Evolutionary conservation across 1,139 yeast species (phyloP), one percentile per base, ranked within the genome.

Genomic region (Williopsis jadinii): DNA sequence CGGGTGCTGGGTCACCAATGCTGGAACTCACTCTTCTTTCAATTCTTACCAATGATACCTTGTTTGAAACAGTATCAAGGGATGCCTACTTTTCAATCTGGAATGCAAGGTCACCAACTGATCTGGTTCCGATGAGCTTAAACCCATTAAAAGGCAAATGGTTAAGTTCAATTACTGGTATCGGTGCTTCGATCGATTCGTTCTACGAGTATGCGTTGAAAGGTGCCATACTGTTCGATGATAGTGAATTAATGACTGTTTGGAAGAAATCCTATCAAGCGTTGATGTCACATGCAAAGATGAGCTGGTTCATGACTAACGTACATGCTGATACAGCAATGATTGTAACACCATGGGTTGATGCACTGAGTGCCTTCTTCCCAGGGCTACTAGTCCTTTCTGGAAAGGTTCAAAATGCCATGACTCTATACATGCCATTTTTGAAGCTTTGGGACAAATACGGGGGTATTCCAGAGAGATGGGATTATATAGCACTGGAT

Each of bases 171-270:
- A 64, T 80, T 34, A 75, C 92, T 0, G 96, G 97, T 0, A 71
- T 85, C 9, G 97, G 97, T 1, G 97, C 97, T 0, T 84, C 95
- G 3, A 76, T 86, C n/a, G 97, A 90, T 62, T 87, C 96, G 0
- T 86, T 85, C 54, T 90, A 84, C 58, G 97, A 90, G 56, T 86
- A 90, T 59, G 85, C 95, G 0, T 69, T 86, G 32, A 90, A 90
- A 56, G 78, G 80, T 26, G 68, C 90, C 3, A 74, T 88, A 11
- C 55, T 90, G 9, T 87, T 88, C 48, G 69, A 84, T 51, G 95
- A 88, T 56, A 67, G 69, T 12, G 65, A 70, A 30, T 68, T 84
- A 58, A 68, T 73, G 62, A 56, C 67, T 0, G 77, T 86, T 1
- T 90, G 90, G 74, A 61, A 70, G 30, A 60, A 64, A 3, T 69